Evolutionary conservation across 768 basidiomycete genomes (phyloP).

Genomic region (Boletus rubescentipes): DNA sequence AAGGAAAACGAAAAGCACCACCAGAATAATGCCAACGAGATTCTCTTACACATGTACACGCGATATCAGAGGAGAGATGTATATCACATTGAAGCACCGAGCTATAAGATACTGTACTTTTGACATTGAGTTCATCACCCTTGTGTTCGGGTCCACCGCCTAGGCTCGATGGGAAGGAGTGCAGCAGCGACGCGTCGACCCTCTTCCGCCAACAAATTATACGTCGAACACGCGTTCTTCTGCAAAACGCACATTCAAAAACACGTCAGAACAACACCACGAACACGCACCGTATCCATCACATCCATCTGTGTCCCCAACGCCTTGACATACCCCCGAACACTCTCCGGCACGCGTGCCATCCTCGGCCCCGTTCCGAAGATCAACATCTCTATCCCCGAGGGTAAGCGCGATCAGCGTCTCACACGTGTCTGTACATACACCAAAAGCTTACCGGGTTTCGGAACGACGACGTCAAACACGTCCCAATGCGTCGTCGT

Average conservation of each 20-base stretch:
- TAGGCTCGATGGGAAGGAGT: conserved; percentile 64
- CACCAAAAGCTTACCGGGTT: conserved; percentile 64
- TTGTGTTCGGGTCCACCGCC: conserved; percentile 45
- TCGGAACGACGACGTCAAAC: conserved; percentile 79
- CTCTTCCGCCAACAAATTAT: conserved; percentile 91
- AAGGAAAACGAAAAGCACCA: conserved; percentile 65
- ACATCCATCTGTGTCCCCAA: conserved; percentile 87
- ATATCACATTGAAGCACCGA: conserved; percentile 8
- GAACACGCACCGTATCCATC: conserved; percentile 68
- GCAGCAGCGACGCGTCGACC: conserved; percentile 91
- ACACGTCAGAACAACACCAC: too few relatives aligned
- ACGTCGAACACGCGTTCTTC: conserved; percentile 95
- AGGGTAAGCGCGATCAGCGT: not conserved
- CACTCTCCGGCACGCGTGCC: conserved; percentile 62
- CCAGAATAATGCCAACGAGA: conserved; percentile 20
- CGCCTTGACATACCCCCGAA: conserved; percentile 66
- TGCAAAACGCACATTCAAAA: conserved; percentile 22
- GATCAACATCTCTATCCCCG: conserved; percentile 75
- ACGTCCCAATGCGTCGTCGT: conserved; percentile 68
- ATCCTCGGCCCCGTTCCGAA: conserved; percentile 82
- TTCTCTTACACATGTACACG: not conserved
- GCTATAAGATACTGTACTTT: conserved; percentile 16
- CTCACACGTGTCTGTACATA: too few relatives aligned
- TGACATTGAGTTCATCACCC: conserved; percentile 1
- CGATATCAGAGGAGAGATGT: not conserved